A percentile compares a stretch with the other conserved stretches of the same genome.
phyloP scores from a whole-genome alignment of 129 eudicot species.

The Flaveria sonorensis region DNA sequence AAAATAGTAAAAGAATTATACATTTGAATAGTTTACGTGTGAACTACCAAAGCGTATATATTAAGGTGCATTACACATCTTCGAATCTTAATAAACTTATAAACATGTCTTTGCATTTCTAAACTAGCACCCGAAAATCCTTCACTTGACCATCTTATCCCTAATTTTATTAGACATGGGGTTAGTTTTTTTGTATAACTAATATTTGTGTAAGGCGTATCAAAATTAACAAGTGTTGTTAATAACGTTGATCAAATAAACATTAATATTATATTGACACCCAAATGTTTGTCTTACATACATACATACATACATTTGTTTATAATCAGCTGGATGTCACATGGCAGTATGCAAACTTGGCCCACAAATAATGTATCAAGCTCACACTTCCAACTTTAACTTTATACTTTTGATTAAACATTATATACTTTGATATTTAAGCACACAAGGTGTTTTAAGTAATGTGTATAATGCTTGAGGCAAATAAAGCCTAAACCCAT shows the following conservation, averaged over 20 bases:
- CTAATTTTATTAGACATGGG: neutral
- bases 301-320: neutral
- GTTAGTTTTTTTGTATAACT: neutral
- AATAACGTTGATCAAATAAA: neutral
- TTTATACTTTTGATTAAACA: constrained; percentile 17
- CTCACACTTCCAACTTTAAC: constrained; percentile 23
- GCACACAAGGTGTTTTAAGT: constrained; percentile 12
- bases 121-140: neutral
- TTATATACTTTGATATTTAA: neutral
- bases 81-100: neutral
- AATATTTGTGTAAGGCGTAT: neutral
- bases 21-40: no score
- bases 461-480: constrained; percentile 23
- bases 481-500: constrained; percentile 8
- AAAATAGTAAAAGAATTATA: no score
- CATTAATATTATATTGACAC: neutral
- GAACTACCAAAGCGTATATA: no score
- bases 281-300: neutral
- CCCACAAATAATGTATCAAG: constrained; percentile 43
- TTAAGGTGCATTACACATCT: neutral
- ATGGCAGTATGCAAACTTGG: constrained; percentile 34
- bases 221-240: no score
- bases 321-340: constrained; percentile 39
- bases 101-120: neutral
- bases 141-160: neutral